These are phyloP conservation scores for Trichomonascaceae sp. DNA, from an alignment of 1,139 yeast species.

Conservation along the genomic window DNA sequence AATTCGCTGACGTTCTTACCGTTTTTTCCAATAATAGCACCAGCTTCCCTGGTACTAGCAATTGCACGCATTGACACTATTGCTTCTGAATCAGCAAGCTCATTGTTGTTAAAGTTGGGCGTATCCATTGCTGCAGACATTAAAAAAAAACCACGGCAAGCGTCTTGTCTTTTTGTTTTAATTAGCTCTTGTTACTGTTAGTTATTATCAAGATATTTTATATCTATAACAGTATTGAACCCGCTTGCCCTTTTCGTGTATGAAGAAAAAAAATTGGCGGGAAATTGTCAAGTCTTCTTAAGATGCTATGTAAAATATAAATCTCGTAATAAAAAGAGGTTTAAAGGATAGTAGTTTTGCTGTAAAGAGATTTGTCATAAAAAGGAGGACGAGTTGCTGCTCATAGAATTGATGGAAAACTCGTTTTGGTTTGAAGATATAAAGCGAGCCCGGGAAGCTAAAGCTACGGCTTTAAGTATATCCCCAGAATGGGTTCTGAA, in stretches of 20 bases:
- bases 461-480: no score
- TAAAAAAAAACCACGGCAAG: neutral
- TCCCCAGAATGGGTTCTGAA: no score
- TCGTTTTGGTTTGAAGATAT: no score
- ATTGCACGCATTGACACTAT: conserved; percentile 47
- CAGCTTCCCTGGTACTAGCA: conserved; percentile 84
- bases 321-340: neutral
- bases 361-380: neutral
- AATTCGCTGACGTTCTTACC: conserved; percentile 77
- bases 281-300: no score
- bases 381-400: neutral
- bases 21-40: conserved; percentile 82
- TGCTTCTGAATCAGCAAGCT: neutral
- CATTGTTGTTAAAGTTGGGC: neutral
- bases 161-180: no score
- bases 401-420: neutral
- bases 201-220: neutral
- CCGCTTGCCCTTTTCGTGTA: no score
- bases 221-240: no score
- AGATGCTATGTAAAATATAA: neutral
- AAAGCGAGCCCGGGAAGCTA: no score
- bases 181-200: neutral
- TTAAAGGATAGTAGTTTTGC: neutral
- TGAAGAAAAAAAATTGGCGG: no score
- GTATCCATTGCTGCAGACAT: neutral